Evolutionary conservation across 371 early-diverging fungal species (phyloP), one percentile per base, ranked within the genome.

Genomic region (Saksenaea oblongispora): DNA sequence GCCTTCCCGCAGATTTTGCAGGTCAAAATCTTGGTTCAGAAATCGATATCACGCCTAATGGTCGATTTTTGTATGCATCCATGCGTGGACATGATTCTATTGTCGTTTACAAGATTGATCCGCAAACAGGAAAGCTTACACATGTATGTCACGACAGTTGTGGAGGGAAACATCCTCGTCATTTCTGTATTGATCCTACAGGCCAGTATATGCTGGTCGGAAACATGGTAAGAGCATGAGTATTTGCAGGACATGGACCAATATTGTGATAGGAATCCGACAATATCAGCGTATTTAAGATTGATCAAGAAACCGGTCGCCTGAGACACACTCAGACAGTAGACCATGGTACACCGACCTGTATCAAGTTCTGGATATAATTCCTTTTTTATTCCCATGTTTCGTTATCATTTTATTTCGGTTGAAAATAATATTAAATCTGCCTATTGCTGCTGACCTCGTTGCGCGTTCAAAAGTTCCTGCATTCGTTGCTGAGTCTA

Each of bases 401-500:
- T n/a, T 24, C 26, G 11, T 17, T 34, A 44, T 35, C 18, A n/a
- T 41, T 41, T 41, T 41, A 44, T 56, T 56, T 56, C n/a, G 15
- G 26, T 56, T 28, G 15, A 27, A 9, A 15, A 31, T 27, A 54
- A 17, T 3, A 31, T n/a, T 41, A 14, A 9, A 14, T n/a, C 18
- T 14, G n/a, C 42, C 39, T 65, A 65, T 55, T 42, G 63, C 5
- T 59, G 70, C 10, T 44, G 63, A 34, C 64, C 67, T 24, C 66
- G 67, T 57, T 79, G 81, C 22, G 66, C 67, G 54, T 72, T 73
- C 42, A 82, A 58, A 28, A 82, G 58, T 44, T 82, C 82, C 61
- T 82, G 82, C 79, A 82, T 79, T 22, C 79, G 72, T 64, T 82
- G 82, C 60, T 82, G 82, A 51, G 79, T 75, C 81, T 80, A 62